Conservation (phyloP, 2,329 filamentous ascomycete species). For the Aureobasidium sp. region DNA sequence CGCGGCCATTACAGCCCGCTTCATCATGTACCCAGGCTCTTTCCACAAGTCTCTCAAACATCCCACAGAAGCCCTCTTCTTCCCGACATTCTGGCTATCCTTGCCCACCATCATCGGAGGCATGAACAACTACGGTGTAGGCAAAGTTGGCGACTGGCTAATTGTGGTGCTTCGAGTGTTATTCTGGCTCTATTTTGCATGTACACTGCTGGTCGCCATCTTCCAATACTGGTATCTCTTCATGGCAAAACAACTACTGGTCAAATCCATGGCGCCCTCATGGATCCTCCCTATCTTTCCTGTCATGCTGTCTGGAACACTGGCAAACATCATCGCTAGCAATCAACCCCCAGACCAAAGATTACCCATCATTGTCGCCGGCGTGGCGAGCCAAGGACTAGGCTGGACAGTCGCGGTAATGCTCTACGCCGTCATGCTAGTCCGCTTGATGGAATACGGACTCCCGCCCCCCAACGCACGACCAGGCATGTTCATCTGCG, state of each 20-base stretch:
- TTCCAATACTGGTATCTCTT: slow-evolving; percentile 38
- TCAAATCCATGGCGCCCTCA: slow-evolving; percentile 15
- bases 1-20: slow-evolving; percentile 3
- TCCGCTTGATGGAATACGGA: slow-evolving; percentile 34
- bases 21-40: slow-evolving; percentile 3
- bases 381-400: slow-evolving; percentile 39
- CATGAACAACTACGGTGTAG: slow-evolving; percentile 58
- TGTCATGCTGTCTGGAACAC: slow-evolving; percentile 29
- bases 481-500: slow-evolving; percentile 47
- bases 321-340: slow-evolving; percentile 29
- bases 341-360: slow-evolving; percentile 30
- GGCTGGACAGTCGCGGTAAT: slow-evolving; percentile 40
- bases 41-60: slow-evolving; percentile 27
- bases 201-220: slow-evolving; percentile 53
- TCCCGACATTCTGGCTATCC: slow-evolving; percentile 37
- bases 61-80: slow-evolving; percentile 46
- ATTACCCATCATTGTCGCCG: slow-evolving; percentile 39
- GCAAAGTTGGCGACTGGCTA: slow-evolving; percentile 47
- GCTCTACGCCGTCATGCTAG: slow-evolving; percentile 38
- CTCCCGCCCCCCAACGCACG: slow-evolving; percentile 36
- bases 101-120: slow-evolving; percentile 51
- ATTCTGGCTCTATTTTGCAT: slow-evolving; percentile 62
- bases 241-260: slow-evolving; percentile 7
- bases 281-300: slow-evolving; percentile 22
- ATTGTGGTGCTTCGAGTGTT: slow-evolving; percentile 52